Conservation (phyloP, 257 asterid genomes). For the Gentiana dahurica region DNA sequence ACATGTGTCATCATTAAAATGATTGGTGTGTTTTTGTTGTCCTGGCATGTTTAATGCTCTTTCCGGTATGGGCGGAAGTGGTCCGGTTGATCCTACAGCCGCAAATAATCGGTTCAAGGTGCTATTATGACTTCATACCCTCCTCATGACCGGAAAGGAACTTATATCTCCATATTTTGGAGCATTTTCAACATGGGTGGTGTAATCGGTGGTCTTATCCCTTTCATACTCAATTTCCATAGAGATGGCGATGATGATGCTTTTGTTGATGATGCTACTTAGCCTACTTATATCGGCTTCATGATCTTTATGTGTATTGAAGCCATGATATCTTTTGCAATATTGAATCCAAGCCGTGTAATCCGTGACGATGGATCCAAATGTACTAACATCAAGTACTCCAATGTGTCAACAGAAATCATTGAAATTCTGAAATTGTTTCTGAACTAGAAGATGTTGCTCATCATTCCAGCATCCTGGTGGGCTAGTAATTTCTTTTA, state of each 20-base stretch:
- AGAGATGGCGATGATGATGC: slow-evolving; percentile 36
- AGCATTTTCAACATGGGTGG: slow-evolving; percentile 91
- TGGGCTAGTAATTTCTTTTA: slow-evolving; percentile 94
- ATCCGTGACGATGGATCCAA: slow-evolving; percentile 60
- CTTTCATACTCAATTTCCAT: slow-evolving; percentile 48
- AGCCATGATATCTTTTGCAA: slow-evolving; percentile 38
- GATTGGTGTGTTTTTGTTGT: too few relatives aligned
- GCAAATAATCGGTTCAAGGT: slow-evolving; percentile 82
- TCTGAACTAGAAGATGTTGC: slow-evolving; percentile 72
- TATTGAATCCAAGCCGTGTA: slow-evolving; percentile 70
- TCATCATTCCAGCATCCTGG: slow-evolving; percentile 80
- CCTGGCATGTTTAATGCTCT: not conserved
- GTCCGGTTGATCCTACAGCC: slow-evolving; percentile 21
- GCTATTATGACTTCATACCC: slow-evolving; percentile 97
- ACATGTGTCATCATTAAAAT: too few relatives aligned
- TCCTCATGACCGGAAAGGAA: slow-evolving; percentile 71
- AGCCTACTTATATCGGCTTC: slow-evolving; percentile 79
- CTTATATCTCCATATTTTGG: slow-evolving; percentile 80
- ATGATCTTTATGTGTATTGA: slow-evolving; percentile 81
- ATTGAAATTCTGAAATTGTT: slow-evolving; percentile 50
- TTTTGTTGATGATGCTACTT: slow-evolving; percentile 90
- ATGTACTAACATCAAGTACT: slow-evolving; percentile 74
- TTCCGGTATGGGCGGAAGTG: slow-evolving; percentile 66
- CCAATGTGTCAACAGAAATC: slow-evolving; percentile 42
- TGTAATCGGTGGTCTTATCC: slow-evolving; percentile 81